Evolutionary conservation across 257 asterid genomes (phyloP).

Genomic region (Fraxinus americana): DNA sequence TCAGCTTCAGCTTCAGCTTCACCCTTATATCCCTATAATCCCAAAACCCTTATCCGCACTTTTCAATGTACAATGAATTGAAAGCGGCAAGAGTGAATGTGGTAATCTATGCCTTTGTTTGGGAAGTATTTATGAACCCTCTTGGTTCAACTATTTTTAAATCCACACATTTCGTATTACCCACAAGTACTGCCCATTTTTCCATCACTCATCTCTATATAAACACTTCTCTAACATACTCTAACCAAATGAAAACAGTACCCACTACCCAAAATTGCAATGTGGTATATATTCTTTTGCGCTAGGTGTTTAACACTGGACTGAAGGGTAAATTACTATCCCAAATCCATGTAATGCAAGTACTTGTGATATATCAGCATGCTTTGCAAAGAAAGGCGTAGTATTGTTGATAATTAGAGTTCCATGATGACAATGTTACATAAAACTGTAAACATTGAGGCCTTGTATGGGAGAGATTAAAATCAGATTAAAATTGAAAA

Average conservation of each 20-base stretch:
- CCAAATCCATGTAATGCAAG: neutral
- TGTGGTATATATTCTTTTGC: neutral
- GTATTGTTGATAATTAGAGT: neutral
- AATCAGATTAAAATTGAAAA: no score
- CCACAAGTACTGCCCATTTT: no score
- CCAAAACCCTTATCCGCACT: neutral
- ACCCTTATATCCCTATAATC: neutral
- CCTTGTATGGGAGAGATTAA: no score
- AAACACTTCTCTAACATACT: no score
- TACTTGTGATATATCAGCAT: neutral
- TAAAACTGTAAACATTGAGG: constrained; percentile 2
- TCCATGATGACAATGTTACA: neutral
- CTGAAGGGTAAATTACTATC: neutral
- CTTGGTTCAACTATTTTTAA: no score
- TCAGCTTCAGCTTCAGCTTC: neutral
- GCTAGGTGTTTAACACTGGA: neutral
- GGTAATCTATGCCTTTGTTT: no score
- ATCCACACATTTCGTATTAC: no score
- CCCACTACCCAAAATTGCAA: no score
- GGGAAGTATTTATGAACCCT: no score
- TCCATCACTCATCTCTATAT: no score
- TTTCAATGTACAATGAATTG: neutral
- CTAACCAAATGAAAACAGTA: no score
- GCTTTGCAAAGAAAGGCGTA: neutral
- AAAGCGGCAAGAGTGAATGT: neutral